Evolutionary conservation across 1,284 basidiomycete genomes (phyloP), one percentile per base, ranked within the genome.

Genomic region (Hortiboletus rubellus): DNA sequence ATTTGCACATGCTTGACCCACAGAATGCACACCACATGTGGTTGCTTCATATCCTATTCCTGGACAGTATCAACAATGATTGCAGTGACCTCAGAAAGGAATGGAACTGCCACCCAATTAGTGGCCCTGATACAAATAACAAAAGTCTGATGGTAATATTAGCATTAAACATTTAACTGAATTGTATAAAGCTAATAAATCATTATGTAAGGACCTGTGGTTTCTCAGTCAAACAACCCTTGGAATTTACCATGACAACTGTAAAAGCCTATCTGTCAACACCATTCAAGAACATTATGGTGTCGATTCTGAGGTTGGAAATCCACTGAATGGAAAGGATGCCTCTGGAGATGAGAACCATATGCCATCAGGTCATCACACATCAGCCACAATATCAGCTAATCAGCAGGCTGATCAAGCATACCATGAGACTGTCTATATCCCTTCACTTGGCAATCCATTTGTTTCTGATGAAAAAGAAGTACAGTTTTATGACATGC

Each of bases 11-110:
- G 1, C 63, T 75, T 4, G 54, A 70, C 45, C 12, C 47, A 0
- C 18, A 57, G 5, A 57, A 60, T 12, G 34, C 52, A 3, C 18
- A 52, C 14, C 71, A 73, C 36, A 36, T 74, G 4, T 74, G 72
- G 72, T 59, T 71, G 0, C 47, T 74, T 0, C 72, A 72, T 34
- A 47, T 50, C 7, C 60, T 72, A 5, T 74, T 71, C 42, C 45
- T 64, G 12, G 50, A 53, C 31, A n/a, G 3, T 3, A 44, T 66
- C 7, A 61, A 64, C 30, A 30, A 47, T 0, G 56, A 66, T 49
- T 70, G 68, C 34, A 6, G 50, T 0, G 6, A 38, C 0, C 74
- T 74, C 34, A 50, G 54, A n/a, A 7, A 34, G 0, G 51, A 70
- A 22, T 76, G 72, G 72, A 74, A 75, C 55, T 30, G 27, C 10